phyloP scores from a whole-genome alignment of 1,139 yeast genomes.

The Debaryomycetaceae sp. region DNA sequence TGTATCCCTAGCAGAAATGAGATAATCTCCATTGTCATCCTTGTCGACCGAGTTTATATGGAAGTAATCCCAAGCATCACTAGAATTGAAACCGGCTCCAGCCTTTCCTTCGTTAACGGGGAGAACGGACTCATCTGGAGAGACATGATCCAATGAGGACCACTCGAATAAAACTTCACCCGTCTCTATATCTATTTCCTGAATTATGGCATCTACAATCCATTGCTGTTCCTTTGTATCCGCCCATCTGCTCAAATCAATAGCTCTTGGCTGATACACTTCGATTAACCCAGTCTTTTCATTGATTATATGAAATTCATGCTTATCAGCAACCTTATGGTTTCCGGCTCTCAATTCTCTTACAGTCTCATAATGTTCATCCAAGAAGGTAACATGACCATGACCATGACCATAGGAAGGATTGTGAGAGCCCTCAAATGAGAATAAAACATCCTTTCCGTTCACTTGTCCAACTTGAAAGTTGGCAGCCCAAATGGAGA shows the following conservation, averaged over 20 bases:
- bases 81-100: constrained; percentile 28
- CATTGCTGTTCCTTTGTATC: constrained; percentile 23
- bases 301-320: constrained; percentile 29
- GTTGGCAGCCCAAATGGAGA: constrained; percentile 30
- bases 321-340: constrained; percentile 28
- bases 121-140: constrained; percentile 27
- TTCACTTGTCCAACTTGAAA: constrained; percentile 26
- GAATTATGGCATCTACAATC: constrained; percentile 30
- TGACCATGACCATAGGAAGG: constrained; percentile 33
- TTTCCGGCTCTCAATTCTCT: constrained; percentile 30
- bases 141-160: constrained; percentile 34
- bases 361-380: constrained; percentile 22
- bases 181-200: constrained; percentile 32
- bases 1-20: constrained; percentile 33
- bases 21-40: constrained; percentile 32
- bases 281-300: constrained; percentile 26
- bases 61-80: constrained; percentile 40
- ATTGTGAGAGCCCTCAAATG: constrained; percentile 32
- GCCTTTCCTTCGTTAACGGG: constrained; percentile 24
- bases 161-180: constrained; percentile 37
- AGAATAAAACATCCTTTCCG: constrained; percentile 23
- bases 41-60: constrained; percentile 41
- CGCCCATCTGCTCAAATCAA: constrained; percentile 23
- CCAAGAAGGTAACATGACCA: constrained; percentile 30
- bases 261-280: constrained; percentile 27